A percentile compares a stretch with the other conserved stretches of the same genome.
These are phyloP conservation scores for Fraxinus platypoda DNA, from an alignment of 305 asterid species.

Conservation along the genomic window DNA sequence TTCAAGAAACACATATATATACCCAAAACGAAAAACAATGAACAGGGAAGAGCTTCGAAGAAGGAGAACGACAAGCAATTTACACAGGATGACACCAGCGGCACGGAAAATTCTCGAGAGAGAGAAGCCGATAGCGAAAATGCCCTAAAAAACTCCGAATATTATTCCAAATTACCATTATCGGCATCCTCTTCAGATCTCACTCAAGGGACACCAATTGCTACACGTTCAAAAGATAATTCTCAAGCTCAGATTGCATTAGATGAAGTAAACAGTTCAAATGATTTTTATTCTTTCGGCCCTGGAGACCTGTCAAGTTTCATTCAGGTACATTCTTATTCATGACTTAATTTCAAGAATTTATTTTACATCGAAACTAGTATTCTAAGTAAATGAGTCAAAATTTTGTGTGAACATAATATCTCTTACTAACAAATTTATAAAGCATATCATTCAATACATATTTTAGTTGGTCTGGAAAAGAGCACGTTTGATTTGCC, in stretches of 20 bases:
- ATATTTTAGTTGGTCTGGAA: too few relatives aligned
- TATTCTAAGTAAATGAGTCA: not conserved
- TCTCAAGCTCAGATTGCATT: slow-evolving; percentile 35
- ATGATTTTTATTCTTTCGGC: slow-evolving; percentile 24
- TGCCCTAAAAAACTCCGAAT: slow-evolving; percentile 13
- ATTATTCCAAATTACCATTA: slow-evolving; percentile 34
- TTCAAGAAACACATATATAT: slow-evolving; percentile 53
- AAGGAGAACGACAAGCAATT: slow-evolving; percentile 25
- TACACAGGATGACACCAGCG: slow-evolving; percentile 32
- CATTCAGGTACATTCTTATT: slow-evolving; percentile 38
- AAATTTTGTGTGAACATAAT: not conserved
- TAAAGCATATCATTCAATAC: too few relatives aligned
- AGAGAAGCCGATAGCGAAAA: slow-evolving; percentile 24
- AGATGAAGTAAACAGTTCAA: slow-evolving; percentile 51
- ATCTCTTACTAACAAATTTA: too few relatives aligned
- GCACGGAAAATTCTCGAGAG: slow-evolving; percentile 35
- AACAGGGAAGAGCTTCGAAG: not conserved
- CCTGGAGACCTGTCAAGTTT: slow-evolving; percentile 33
- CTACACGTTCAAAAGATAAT: slow-evolving; percentile 22
- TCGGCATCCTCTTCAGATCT: slow-evolving; percentile 52
- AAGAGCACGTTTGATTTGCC: not conserved
- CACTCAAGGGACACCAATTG: slow-evolving; percentile 38
- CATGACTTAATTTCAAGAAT: not conserved
- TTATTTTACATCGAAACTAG: not conserved
- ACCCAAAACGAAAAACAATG: slow-evolving; percentile 2